phyloP scores from a whole-genome alignment of 139 green algal species.

The Marvania coccoides region DNA sequence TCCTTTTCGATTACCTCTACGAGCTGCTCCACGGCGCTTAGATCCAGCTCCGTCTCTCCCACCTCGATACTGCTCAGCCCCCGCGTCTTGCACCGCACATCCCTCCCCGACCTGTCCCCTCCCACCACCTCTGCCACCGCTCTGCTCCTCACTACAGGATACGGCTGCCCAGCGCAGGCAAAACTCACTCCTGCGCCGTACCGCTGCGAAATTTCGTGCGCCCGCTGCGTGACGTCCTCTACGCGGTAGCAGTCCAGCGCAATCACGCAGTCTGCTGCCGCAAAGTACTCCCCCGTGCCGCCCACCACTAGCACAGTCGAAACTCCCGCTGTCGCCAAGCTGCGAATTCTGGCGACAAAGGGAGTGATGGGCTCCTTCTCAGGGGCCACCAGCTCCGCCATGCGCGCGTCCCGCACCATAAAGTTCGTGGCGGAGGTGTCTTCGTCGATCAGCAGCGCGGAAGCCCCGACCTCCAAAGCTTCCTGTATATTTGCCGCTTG shows the following conservation, averaged over 20 bases:
- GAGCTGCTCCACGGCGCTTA: constrained; percentile 48
- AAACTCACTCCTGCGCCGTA: not conserved
- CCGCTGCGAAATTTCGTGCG: constrained; percentile 20
- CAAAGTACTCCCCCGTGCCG: constrained; percentile 62
- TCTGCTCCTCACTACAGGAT: not conserved
- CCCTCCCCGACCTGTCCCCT: not conserved
- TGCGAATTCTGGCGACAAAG: constrained; percentile 38
- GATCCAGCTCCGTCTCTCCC: constrained; percentile 26
- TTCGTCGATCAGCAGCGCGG: constrained; percentile 56
- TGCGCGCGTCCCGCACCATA: constrained; percentile 60
- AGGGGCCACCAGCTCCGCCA: constrained; percentile 47
- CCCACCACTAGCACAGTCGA: constrained; percentile 53
- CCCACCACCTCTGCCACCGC: not conserved
- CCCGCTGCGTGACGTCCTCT: constrained; percentile 39
- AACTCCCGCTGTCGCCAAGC: constrained; percentile 14
- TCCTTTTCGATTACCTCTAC: too few species aligned
- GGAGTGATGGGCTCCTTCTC: constrained; percentile 66
- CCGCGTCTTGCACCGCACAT: constrained; percentile 15
- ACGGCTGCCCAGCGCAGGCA: not conserved
- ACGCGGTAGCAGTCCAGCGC: constrained; percentile 42
- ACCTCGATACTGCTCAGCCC: constrained; percentile 11
- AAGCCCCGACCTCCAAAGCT: constrained; percentile 37
- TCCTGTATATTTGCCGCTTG: constrained; percentile 63
- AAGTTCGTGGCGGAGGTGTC: constrained; percentile 70
- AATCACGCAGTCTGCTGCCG: constrained; percentile 45